Evolutionary conservation across 306 rosid genomes (phyloP).

Genomic region (Pyrus betulifolia): DNA sequence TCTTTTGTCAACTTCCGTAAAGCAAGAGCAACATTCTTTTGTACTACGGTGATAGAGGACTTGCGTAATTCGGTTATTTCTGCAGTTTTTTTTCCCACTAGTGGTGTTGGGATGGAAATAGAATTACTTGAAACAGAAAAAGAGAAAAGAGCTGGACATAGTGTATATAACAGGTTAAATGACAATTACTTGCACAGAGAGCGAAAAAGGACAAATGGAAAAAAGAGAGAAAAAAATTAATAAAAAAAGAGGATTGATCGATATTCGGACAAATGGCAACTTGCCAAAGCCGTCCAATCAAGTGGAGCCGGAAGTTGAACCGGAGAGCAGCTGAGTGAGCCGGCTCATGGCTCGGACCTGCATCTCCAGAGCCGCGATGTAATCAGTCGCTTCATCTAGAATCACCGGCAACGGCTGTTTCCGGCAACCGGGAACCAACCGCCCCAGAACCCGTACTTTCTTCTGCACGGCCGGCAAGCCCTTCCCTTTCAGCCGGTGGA

Average conservation of each 20-base stretch:
- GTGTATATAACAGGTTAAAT: conserved; percentile 35
- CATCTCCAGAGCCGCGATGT: conserved; percentile 90
- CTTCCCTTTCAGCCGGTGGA: conserved; percentile 61
- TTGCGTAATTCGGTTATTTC: not conserved
- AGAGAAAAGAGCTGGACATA: conserved; percentile 4
- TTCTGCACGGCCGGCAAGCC: conserved; percentile 65
- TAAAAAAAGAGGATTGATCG: not conserved
- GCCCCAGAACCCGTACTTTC: conserved; percentile 62
- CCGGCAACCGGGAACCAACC: conserved; percentile 93
- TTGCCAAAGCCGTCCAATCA: conserved; percentile 25
- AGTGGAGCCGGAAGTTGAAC: conserved; percentile 26
- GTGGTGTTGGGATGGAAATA: conserved; percentile 5
- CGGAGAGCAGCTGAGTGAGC: conserved; percentile 46
- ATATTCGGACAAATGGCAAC: conserved; percentile 18
- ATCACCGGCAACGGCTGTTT: conserved; percentile 77
- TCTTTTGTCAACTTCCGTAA: too few species aligned
- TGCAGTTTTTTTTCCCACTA: not conserved
- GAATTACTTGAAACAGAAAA: conserved; percentile 12
- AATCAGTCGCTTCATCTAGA: conserved; percentile 78
- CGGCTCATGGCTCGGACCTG: conserved; percentile 88
- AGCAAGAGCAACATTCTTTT: too few species aligned
- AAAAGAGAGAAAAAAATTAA: not conserved
- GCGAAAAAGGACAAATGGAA: not conserved
- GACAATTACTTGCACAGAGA: conserved; percentile 15
- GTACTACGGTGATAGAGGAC: accelerated